Evolutionary conservation across 1,139 yeast genomes (phyloP).

Genomic region (Pichia sp.): DNA sequence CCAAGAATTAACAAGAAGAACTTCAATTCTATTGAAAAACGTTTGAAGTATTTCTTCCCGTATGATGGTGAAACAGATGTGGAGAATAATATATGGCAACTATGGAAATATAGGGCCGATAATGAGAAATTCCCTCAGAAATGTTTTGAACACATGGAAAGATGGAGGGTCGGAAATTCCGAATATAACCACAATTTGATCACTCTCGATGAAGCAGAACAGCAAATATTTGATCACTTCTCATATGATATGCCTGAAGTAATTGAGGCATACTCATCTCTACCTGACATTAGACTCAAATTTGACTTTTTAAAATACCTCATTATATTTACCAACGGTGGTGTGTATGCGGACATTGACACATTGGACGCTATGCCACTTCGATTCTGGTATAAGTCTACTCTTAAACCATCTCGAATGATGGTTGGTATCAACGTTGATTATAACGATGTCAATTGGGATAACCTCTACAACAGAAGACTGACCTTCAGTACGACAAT

Average conservation of each 20-base stretch:
- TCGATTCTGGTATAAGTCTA: constrained; percentile 33
- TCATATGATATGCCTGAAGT: constrained; percentile 52
- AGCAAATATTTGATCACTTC: constrained; percentile 42
- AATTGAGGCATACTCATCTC: constrained; percentile 47
- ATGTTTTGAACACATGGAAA: constrained; percentile 34
- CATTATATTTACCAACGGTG: constrained; percentile 60
- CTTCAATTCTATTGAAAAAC: constrained; percentile 28
- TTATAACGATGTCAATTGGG: constrained; percentile 64
- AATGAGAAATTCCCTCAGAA: constrained; percentile 49
- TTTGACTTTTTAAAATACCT: constrained; percentile 69
- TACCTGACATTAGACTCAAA: constrained; percentile 61
- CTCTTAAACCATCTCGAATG: constrained; percentile 15
- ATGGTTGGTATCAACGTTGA: constrained; percentile 69
- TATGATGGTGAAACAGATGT: constrained; percentile 45
- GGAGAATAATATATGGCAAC: constrained; percentile 87
- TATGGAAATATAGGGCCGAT: constrained; percentile 74
- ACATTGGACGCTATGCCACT: constrained; percentile 47
- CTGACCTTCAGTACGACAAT: constrained; percentile 74
- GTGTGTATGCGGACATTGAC: constrained; percentile 70
- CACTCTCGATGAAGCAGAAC: constrained; percentile 53
- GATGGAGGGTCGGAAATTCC: constrained; percentile 55
- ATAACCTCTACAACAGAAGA: constrained; percentile 53
- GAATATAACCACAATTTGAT: constrained; percentile 57
- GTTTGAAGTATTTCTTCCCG: constrained; percentile 56
- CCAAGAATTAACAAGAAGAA: constrained; percentile 18